Evolutionary conservation across 306 rosid species (phyloP), one percentile per base, ranked within the genome.

Genomic region (Cicer cuneatum): DNA sequence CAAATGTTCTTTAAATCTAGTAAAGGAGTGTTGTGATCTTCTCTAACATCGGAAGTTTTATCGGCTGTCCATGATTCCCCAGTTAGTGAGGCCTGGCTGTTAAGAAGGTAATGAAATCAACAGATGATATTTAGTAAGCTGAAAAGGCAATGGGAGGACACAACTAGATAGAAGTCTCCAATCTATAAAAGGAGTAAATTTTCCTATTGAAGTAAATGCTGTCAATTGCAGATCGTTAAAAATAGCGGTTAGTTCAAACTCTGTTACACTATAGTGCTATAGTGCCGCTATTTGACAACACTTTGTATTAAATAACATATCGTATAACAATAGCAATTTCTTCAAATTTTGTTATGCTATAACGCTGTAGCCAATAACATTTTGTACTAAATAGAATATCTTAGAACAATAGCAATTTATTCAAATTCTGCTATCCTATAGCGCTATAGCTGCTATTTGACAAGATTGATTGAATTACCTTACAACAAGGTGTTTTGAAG

Each of bases 61-160:
- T 87, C 89, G 1, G 88, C 69, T 59, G 90, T 61, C 84, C 81
- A 77, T 70, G 97, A 92, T 75, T 92, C 97, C 33, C 97, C 97
- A 19, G 97, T 92, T 51, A 92, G 85, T 33, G 97, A 92, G 67
- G 97, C 85, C 90, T 92, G 97, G 56, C 97, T 92, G 96, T 85
- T 85, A 60, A 82, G 78, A 83, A 75, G 79, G 58, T 42, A 84
- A 41, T 40, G 15, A 77, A 71, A 68, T 38, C 78, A 80, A 58
- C 47, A 80, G n/a, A 35, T 64, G 65, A 71, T 60, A 56, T 3
- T 38, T 21, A 43, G 38, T 38, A 42, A 75, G 43, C 56, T 69
- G 47, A 80, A 61, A 79, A 42, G 52, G 37, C 56, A 66, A 70
- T 19, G 13, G 19, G 37, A 67, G 64, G 42, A 35, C 62, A 66